These are phyloP conservation scores for Eimeria praecox DNA, from an alignment of 169 alveolate genomes.

Conservation along the genomic window DNA sequence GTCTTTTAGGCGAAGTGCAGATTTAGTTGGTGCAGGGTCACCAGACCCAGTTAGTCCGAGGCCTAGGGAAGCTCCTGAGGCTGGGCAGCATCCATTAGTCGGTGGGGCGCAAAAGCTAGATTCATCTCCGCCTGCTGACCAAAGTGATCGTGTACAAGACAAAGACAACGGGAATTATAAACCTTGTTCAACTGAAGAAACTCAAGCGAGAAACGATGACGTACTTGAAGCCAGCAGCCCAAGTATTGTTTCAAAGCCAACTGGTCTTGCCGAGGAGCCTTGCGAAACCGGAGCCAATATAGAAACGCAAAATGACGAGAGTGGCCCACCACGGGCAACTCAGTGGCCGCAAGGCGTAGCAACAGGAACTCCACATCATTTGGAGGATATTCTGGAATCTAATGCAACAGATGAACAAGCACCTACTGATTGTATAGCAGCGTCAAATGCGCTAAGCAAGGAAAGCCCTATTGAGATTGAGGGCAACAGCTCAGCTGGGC, in stretches of 20 bases:
- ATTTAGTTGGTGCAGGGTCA: background rate
- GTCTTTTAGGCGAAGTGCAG: background rate
- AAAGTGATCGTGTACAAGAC: background rate
- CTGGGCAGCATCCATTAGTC: background rate
- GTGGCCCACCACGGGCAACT: background rate
- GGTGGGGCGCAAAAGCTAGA: background rate
- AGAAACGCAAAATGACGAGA: background rate
- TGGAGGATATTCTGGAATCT: background rate
- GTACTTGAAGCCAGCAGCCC: conserved; percentile 7
- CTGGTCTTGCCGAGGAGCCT: background rate
- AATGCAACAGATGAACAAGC: background rate
- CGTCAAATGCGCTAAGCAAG: background rate
- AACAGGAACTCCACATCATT: background rate
- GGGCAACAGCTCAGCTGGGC: background rate
- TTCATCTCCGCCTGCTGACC: background rate
- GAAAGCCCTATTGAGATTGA: background rate
- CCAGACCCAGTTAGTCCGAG: background rate
- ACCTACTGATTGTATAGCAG: background rate
- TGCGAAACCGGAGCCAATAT: background rate
- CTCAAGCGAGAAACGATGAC: background rate
- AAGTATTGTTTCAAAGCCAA: background rate
- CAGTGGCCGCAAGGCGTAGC: background rate
- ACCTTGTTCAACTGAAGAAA: background rate
- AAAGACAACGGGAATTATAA: background rate
- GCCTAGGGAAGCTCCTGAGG: background rate